Conservation (phyloP, 257 asterid species). For the Capsicum chinense region DNA sequence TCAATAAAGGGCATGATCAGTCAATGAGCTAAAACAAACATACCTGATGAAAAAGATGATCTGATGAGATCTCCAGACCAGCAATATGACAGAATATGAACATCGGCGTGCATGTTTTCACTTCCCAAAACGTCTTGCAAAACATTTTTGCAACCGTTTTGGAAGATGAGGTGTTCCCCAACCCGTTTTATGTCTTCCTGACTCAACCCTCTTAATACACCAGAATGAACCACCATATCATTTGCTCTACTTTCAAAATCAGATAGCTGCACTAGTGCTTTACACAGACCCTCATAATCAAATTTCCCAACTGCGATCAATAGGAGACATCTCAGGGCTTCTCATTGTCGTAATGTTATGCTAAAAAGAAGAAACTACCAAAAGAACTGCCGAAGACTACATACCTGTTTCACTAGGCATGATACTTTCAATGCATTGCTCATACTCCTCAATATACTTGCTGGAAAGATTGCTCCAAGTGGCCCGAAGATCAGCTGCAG, state of each 20-base stretch:
- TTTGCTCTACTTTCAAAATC: constrained; percentile 60
- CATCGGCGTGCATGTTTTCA: constrained; percentile 36
- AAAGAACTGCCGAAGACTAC: neutral
- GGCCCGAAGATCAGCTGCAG: constrained; percentile 44
- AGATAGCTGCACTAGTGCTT: constrained; percentile 59
- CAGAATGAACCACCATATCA: constrained; percentile 53
- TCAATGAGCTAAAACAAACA: constrained; percentile 23
- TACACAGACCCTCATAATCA: constrained; percentile 59
- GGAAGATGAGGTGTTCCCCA: constrained; percentile 60
- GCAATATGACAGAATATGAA: constrained; percentile 65
- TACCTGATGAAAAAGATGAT: constrained; percentile 65
- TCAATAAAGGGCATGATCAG: constrained; percentile 12
- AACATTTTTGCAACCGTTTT: constrained; percentile 60
- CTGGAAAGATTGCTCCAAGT: constrained; percentile 56
- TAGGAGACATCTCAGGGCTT: constrained; percentile 28
- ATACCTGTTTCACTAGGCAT: constrained; percentile 42
- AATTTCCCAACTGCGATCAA: constrained; percentile 43
- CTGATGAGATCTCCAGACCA: constrained; percentile 68
- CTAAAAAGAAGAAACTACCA: neutral
- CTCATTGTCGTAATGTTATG: neutral
- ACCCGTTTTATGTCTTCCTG: constrained; percentile 55
- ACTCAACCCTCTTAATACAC: constrained; percentile 58
- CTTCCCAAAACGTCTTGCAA: constrained; percentile 44
- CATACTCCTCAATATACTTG: constrained; percentile 61
- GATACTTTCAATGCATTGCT: constrained; percentile 60